A percentile compares a stretch with the other conserved stretches of the same genome.
Conservation (phyloP, 345 rosid species). For the Populus nigra region DNA sequence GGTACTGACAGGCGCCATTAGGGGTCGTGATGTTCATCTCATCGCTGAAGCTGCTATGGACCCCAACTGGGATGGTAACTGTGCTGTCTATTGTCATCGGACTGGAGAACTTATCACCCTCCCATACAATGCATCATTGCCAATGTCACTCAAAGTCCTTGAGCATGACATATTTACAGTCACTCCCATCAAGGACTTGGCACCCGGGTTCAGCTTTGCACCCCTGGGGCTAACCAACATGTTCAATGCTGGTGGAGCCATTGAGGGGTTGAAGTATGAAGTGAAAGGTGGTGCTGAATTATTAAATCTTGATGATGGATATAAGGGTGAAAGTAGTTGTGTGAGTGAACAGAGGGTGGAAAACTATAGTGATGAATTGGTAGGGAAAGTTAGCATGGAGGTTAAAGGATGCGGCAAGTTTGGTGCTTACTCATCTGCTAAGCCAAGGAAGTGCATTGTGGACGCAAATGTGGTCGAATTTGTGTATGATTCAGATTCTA, state of each 20-base stretch:
- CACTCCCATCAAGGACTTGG: slow-evolving; percentile 60
- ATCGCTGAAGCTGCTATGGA: slow-evolving; percentile 70
- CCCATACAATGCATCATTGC: slow-evolving; percentile 63
- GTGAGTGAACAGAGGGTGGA: slow-evolving; percentile 21
- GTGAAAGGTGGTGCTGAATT: slow-evolving; percentile 20
- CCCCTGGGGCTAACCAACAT: slow-evolving; percentile 76
- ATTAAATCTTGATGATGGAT: slow-evolving; percentile 22
- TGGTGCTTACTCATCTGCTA: slow-evolving; percentile 66
- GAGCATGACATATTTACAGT: slow-evolving; percentile 62
- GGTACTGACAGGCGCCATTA: slow-evolving; percentile 50
- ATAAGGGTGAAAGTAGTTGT: slow-evolving; percentile 7
- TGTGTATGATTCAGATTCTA: slow-evolving; percentile 44
- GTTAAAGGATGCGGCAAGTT: slow-evolving; percentile 78
- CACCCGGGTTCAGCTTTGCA: slow-evolving; percentile 57
- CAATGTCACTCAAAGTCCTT: slow-evolving; percentile 71
- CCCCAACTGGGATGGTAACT: slow-evolving; percentile 59
- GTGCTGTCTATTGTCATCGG: slow-evolving; percentile 55
- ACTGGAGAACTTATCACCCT: slow-evolving; percentile 48
- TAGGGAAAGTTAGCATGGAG: slow-evolving; percentile 49
- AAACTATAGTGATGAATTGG: slow-evolving; percentile 35
- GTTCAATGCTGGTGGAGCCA: slow-evolving; percentile 92
- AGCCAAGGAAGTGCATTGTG: slow-evolving; percentile 64
- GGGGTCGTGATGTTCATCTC: slow-evolving; percentile 75
- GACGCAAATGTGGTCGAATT: slow-evolving; percentile 48
- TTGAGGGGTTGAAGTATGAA: slow-evolving; percentile 57